These are phyloP conservation scores for Coniochaeta prunicola DNA, from an alignment of 2,329 filamentous ascomycete species.

Conservation along the genomic window DNA sequence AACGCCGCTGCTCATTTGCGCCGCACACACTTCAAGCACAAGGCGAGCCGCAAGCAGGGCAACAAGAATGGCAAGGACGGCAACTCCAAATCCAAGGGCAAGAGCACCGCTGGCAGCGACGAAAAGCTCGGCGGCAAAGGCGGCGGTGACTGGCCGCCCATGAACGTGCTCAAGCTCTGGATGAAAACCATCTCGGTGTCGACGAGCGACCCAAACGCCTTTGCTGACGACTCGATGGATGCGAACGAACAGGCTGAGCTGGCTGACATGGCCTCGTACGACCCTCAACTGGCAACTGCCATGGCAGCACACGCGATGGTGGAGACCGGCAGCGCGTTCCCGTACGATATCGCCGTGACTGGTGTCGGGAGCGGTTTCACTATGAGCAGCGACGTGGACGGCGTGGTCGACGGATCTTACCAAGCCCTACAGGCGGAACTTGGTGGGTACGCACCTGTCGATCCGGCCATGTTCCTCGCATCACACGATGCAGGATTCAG, in stretches of 20 bases:
- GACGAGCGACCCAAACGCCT: conserved; percentile 29
- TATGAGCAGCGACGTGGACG: conserved; percentile 7
- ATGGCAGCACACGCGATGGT: not conserved
- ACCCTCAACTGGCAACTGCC: conserved; percentile 2
- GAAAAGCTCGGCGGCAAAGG: conserved; percentile 49
- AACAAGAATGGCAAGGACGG: conserved; percentile 16
- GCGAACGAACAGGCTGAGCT: conserved; percentile 15
- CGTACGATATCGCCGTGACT: conserved; percentile 10
- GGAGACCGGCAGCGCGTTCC: not conserved
- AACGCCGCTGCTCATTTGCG: conserved; percentile 89
- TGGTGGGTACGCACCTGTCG: conserved; percentile 2
- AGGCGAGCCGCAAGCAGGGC: conserved; percentile 34
- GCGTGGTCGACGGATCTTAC: conserved; percentile 5
- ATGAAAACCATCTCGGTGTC: conserved; percentile 45
- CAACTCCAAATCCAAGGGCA: conserved; percentile 4
- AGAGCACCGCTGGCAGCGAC: conserved; percentile 14
- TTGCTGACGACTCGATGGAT: conserved; percentile 23
- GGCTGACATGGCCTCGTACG: conserved; percentile 11
- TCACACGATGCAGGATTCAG: not conserved
- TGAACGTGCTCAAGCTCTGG: conserved; percentile 53
- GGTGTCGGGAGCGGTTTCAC: conserved; percentile 12
- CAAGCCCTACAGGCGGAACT: conserved; percentile 9
- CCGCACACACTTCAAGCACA: conserved; percentile 77
- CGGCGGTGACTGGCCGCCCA: conserved; percentile 47
- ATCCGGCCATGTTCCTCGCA: conserved; percentile 8